A percentile compares a stretch with the other conserved stretches of the same genome.
phyloP scores from a whole-genome alignment of 768 basidiomycete species.

The Chalciporus sphaerocephalus region DNA sequence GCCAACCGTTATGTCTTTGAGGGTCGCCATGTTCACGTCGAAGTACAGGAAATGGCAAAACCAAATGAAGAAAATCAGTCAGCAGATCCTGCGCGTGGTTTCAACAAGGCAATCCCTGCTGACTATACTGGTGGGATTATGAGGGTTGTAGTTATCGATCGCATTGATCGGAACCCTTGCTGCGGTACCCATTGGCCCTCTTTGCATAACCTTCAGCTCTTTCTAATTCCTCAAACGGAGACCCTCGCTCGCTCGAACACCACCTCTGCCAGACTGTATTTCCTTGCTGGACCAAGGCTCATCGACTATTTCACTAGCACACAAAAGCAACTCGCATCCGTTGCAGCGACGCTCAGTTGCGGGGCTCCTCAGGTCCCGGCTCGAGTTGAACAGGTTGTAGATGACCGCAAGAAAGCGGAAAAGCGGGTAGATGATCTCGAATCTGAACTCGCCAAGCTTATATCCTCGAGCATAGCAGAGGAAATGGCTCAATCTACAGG shows the following conservation, averaged over 20 bases:
- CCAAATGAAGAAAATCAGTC: conserved; percentile 31
- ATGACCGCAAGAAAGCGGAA: conserved; percentile 61
- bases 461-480: conserved; percentile 40
- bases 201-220: conserved; percentile 67
- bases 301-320: conserved; percentile 56
- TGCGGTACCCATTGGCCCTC: conserved; percentile 83
- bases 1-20: conserved; percentile 68
- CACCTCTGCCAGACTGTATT: conserved; percentile 70
- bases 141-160: conserved; percentile 79
- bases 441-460: conserved; percentile 50
- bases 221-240: conserved; percentile 68
- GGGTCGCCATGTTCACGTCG: conserved; percentile 63
- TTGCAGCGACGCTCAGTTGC: conserved; percentile 63
- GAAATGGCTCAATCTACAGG: conserved; percentile 32
- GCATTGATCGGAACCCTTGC: conserved; percentile 77
- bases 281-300: conserved; percentile 77
- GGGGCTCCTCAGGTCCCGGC: conserved; percentile 63
- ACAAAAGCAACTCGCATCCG: conserved; percentile 50
- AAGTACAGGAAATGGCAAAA: conserved; percentile 63
- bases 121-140: conserved; percentile 76
- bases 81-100: conserved; percentile 46
- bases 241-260: conserved; percentile 56
- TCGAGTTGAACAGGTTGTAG: conserved; percentile 61
- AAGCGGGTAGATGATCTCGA: conserved; percentile 71
- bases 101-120: conserved; percentile 54